Conservation (phyloP, 306 rosid species). For the peach (Prunus persica) region DNA sequence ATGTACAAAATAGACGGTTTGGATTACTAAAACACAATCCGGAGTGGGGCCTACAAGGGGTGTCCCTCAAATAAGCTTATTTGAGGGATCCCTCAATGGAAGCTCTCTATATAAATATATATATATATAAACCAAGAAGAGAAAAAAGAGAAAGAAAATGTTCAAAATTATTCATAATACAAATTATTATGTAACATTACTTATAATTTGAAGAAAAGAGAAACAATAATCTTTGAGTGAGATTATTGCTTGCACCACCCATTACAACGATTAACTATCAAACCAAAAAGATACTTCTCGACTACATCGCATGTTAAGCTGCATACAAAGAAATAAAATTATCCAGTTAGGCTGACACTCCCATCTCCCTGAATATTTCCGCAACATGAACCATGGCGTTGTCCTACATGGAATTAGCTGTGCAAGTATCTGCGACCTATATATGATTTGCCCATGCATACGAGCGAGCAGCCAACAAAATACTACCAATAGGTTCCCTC, state of each 20-base stretch:
- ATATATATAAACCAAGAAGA: too few species aligned
- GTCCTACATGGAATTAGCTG: background rate
- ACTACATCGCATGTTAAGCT: background rate
- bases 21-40: too few species aligned
- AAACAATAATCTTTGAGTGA: too few species aligned
- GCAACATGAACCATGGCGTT: background rate
- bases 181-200: too few species aligned
- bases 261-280: background rate
- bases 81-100: too few species aligned
- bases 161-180: background rate
- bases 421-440: background rate
- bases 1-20: too few species aligned
- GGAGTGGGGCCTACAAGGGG: too few species aligned
- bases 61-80: too few species aligned
- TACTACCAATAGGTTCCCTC: background rate
- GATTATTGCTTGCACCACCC: background rate
- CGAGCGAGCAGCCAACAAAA: constrained; percentile 20
- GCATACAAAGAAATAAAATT: background rate
- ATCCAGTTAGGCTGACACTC: background rate
- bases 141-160: too few species aligned
- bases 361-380: background rate
- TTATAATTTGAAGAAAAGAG: too few species aligned
- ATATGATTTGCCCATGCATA: constrained; percentile 22
- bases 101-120: too few species aligned
- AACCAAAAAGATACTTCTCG: background rate